Evolutionary conservation across 2,329 filamentous ascomycete genomes (phyloP), one percentile per base, ranked within the genome.

Genomic region (Diaporthe citrichinensis): DNA sequence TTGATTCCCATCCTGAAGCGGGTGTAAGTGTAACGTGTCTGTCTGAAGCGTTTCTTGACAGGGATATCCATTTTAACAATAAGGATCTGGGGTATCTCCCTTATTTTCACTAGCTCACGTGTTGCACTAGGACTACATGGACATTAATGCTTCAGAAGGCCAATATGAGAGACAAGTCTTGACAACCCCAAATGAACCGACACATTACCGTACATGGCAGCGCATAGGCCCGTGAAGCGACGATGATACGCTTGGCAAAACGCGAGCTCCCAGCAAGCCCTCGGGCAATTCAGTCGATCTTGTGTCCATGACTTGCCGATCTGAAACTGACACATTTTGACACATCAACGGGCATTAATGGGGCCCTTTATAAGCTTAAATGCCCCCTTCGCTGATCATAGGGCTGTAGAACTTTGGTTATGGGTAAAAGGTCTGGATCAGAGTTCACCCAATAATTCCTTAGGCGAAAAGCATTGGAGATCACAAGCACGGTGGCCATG

Each of bases 171-270:
- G 62, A 4, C 5, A 4, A 14, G 3, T 25, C 7, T 15, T 15
- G 9, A 25, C 0, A 36, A 17, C 3, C 3, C 4, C 44, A 34
- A 68, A 25, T 36, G 15, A 44, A 36, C 12, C 44, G 28, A 9
- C 36, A 36, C 46, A 25, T 20, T 34, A n/a, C n/a, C n/a, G n/a
- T n/a, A 49, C 12, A 15, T 51, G 10, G 10, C 12, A 34, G 34
- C 46, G 62, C 62, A 51, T 51, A n/a, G 62, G 46, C 44, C 62
- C 20, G 28, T 53, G 62, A 15, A 51, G 62, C 62, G 62, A 36
- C 62, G 62, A 68, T 68, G 62, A 68, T 68, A 68, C 62, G 62
- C 62, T 68, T 68, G 62, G 62, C 62, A 68, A 68, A 68, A 68
- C 62, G 39, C 44, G 14, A 51, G 46, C 20, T 68, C 65, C 65